Conservation (phyloP, 768 basidiomycete genomes). For the Amanita pallidorosea region DNA sequence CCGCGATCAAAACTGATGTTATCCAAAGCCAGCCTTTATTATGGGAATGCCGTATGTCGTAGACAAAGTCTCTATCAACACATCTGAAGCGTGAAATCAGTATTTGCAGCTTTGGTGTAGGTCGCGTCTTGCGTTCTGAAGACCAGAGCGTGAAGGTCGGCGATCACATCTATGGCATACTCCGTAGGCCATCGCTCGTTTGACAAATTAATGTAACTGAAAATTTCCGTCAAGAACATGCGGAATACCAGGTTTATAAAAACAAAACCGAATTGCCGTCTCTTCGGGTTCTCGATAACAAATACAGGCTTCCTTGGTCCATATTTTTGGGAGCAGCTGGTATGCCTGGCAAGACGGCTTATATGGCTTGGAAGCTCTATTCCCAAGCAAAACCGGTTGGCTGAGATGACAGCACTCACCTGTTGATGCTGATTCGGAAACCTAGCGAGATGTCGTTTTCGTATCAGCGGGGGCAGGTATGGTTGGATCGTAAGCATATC, state of each 20-base stretch:
- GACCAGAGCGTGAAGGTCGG: conserved; percentile 15
- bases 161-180: conserved; percentile 20
- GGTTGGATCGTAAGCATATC: conserved; percentile 18
- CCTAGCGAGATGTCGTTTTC: conserved; percentile 17
- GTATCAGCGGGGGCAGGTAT: conserved; percentile 17
- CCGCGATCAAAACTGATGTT: neutral
- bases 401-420: neutral
- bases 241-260: conserved; percentile 21
- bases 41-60: conserved; percentile 15
- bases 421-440: neutral
- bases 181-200: conserved; percentile 9
- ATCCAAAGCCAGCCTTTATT: conserved; percentile 7
- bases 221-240: conserved; percentile 14
- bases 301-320: conserved; percentile 29
- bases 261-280: conserved; percentile 1
- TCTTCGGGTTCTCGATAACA: conserved; percentile 20
- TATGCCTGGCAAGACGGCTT: conserved; percentile 22
- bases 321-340: conserved; percentile 28
- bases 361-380: conserved; percentile 18
- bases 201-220: neutral
- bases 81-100: conserved; percentile 8
- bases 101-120: conserved; percentile 20
- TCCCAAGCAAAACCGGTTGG: conserved; percentile 21
- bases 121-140: conserved; percentile 24
- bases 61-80: neutral